Conservation (phyloP, 352 stramenopile genomes). For the Phytophthora multivora region DNA sequence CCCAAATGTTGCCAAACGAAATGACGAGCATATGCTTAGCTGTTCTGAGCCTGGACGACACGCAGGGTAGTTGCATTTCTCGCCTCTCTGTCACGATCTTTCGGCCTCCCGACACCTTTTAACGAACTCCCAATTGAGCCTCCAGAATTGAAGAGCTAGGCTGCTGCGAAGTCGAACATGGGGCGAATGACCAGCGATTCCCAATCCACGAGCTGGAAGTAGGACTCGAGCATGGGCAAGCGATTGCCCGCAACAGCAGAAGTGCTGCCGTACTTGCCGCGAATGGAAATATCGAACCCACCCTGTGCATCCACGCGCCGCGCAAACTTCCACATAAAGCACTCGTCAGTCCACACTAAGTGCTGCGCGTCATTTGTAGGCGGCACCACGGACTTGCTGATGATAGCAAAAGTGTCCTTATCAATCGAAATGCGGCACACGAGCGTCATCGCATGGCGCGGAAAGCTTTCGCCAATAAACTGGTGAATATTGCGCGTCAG, state of each 20-base stretch:
- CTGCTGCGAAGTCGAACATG: slow-evolving; percentile 72
- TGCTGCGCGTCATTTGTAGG: slow-evolving; percentile 83
- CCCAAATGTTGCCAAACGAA: slow-evolving; percentile 17
- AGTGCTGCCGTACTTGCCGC: slow-evolving; percentile 83
- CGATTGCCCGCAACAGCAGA: slow-evolving; percentile 82
- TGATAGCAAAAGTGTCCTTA: slow-evolving; percentile 80
- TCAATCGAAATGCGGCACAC: slow-evolving; percentile 86
- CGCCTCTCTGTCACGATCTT: slow-evolving; percentile 11
- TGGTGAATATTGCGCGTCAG: slow-evolving; percentile 88
- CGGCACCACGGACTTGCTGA: slow-evolving; percentile 82
- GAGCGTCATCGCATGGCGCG: slow-evolving; percentile 81
- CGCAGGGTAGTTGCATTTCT: neutral
- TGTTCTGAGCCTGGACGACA: slow-evolving; percentile 4
- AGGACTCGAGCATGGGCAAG: slow-evolving; percentile 85
- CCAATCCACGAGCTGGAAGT: slow-evolving; percentile 87
- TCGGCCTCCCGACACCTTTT: slow-evolving; percentile 14
- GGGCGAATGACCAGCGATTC: slow-evolving; percentile 81
- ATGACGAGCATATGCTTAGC: slow-evolving; percentile 20
- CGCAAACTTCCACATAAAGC: slow-evolving; percentile 85
- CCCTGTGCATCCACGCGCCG: slow-evolving; percentile 53
- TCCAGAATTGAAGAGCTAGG: slow-evolving; percentile 19
- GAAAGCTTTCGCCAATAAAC: slow-evolving; percentile 88
- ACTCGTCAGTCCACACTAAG: slow-evolving; percentile 89
- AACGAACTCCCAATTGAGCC: slow-evolving; percentile 19
- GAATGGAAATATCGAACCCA: slow-evolving; percentile 78